Base-by-base conservation (phyloP, 163 green algal genomes). In the Scenedesmus sp. region DNA sequence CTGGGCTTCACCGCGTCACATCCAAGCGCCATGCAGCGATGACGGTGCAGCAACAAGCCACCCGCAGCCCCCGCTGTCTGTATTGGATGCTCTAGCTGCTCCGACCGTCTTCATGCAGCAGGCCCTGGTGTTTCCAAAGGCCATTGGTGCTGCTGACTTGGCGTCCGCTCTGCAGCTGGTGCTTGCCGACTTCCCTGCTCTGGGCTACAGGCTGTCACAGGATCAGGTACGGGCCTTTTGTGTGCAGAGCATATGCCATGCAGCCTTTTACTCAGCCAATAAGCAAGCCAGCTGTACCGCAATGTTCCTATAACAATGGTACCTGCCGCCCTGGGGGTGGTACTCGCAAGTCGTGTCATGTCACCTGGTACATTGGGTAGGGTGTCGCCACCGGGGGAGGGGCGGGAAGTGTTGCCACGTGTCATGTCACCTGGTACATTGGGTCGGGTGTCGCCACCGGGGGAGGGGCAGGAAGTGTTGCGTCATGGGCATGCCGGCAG, bases 71-170 rank as follows among this genome's bases (percentile, higher is more conserved):
- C 6, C 72, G 43, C 84, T 44, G 43, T 89, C 84, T 35, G 56
- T 91, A 18, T 24, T 65, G 37, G 76, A 87, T 43, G 26, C 24
- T 12, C 22, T 91, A 1, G 73, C 73, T 44, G 87, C 87, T 0
- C 87, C 87, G 40, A 87, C 73, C 1, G 56, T 91, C 18, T 91
- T 91, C 73, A n/a, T 91, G 51, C 76, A 91, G 87, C 87, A 91
- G 24, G 79, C 78, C 2, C 87, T 91, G 15, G 46, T 85, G 15
- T 91, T 79, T 46, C 1, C 20, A 26, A 0, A 56, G 4, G 13
- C 42, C 12, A 43, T 91, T 0, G 35, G 51, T 26, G 24, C 22
- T 5, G 0, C 12, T 20, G 37, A 33, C 0, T 56, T 91, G 35
- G n/a, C 30, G 30, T 3, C 24, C 18, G 87, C 87, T 35, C 12